Base-by-base conservation (phyloP, 2,329 filamentous ascomycete genomes). In the Aspergillus viridinutans region DNA sequence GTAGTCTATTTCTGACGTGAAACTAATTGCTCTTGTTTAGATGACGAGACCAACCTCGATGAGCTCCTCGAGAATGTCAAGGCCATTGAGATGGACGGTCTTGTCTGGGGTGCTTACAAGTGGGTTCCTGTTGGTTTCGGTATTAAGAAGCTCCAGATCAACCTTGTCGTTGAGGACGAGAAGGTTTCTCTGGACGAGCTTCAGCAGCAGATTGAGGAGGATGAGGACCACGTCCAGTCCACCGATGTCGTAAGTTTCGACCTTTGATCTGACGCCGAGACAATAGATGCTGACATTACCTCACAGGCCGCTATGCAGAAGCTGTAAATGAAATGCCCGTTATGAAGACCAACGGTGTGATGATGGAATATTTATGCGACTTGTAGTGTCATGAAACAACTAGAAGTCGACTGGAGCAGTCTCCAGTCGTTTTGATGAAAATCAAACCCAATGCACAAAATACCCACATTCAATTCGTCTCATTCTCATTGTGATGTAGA, bases 141-240 rank as follows among this genome's bases (percentile, higher is more conserved):
- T 84, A 95, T 99, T 84, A 94, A 90, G 85, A 97, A 97, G 86
- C 87, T 99, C 64, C 93, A 97, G 85, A 96, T 99, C 83, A 97
- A 90, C 88, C 80, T 97, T 68, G 92, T 97, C 69, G 82, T 97
- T 65, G 94, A 97, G 84, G 94, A 99, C 76, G 93, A 97, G 67
- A 97, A 97, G 86, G 78, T 99, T 74, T 92, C 90, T 66, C 77
- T 90, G 64, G 85, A 88, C 68, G 93, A 97, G 62, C 87, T 99
- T 67, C 86, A 96, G 84, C 86, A 90, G 75, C 72, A 90, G 82
- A 95, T 97, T 71, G 84, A 85, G 73, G 90, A 85, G 67, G 85
- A 92, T 70, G 94, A 97, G 83, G 94, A 99, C 76, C 89, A 90
- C 77, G 92, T 99, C 74, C 94, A 99, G 86, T 96, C 92, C 68